Conservation (phyloP, 768 basidiomycete genomes). For the Naganishia onofrii region DNA sequence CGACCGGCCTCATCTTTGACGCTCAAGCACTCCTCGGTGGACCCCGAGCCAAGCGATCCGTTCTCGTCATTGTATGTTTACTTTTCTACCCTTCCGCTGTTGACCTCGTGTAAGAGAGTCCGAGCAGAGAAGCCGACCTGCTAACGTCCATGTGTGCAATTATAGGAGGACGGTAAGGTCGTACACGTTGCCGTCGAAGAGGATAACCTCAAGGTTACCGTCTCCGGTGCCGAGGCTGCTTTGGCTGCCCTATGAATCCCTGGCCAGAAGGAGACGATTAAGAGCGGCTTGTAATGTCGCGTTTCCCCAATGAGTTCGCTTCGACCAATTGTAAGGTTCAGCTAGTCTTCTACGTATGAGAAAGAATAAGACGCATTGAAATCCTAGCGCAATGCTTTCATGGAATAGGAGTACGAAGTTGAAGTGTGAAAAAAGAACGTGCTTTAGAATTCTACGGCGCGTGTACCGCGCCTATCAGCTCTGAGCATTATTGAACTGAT, state of each 20-base stretch:
- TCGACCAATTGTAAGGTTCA: not conserved
- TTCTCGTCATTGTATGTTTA: slow-evolving; percentile 49
- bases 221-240: slow-evolving; percentile 59
- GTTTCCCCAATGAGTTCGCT: not conserved
- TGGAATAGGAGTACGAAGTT: no score
- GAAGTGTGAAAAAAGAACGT: no score
- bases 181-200: slow-evolving; percentile 64
- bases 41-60: slow-evolving; percentile 63
- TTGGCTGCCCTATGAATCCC: slow-evolving; percentile 50
- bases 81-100: slow-evolving; percentile 23
- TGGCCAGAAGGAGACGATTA: not conserved
- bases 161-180: slow-evolving; percentile 71
- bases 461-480: no score
- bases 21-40: slow-evolving; percentile 64
- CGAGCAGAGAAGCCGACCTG: no score
- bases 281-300: not conserved
- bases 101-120: no score
- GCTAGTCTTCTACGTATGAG: no score
- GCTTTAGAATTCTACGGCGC: no score
- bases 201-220: slow-evolving; percentile 52
- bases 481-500: no score
- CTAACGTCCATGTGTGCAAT: no score
- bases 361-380: no score
- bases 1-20: slow-evolving; percentile 64
- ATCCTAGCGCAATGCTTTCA: no score